Conservation (phyloP, 257 asterid species). For the Fraxinus excelsior region DNA sequence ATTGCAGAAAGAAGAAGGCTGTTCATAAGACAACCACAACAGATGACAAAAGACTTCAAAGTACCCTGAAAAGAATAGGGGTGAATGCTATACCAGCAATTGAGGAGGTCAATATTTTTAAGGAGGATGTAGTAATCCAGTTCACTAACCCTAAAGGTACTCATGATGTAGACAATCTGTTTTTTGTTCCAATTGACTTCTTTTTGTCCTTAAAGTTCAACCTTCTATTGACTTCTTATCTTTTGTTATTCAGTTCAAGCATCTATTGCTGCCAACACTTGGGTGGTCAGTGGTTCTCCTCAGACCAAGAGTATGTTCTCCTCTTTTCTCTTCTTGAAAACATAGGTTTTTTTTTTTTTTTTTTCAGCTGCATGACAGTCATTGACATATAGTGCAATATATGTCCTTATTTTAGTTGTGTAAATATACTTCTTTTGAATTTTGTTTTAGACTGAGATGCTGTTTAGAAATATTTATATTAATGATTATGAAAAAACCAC, state of each 20-base stretch:
- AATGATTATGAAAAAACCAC: too few species aligned
- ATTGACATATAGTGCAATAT: neutral
- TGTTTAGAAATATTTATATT: too few species aligned
- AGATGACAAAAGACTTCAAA: conserved; percentile 76
- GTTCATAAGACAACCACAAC: conserved; percentile 75
- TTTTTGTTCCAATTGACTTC: neutral
- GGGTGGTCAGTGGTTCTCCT: conserved; percentile 86
- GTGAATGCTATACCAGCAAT: conserved; percentile 75
- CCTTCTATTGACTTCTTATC: neutral
- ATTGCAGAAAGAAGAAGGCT: conserved; percentile 80
- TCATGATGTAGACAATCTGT: neutral
- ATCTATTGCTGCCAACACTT: conserved; percentile 77
- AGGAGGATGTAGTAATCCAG: conserved; percentile 76
- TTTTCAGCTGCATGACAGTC: neutral
- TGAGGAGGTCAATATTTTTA: conserved; percentile 78
- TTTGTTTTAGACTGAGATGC: too few species aligned
- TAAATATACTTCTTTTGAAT: too few species aligned
- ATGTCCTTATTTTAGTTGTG: neutral
- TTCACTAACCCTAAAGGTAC: conserved; percentile 65
- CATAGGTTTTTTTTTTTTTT: neutral
- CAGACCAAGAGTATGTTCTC: conserved; percentile 66
- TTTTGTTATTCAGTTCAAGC: conserved; percentile 58
- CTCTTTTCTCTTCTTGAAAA: neutral
- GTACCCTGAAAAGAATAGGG: conserved; percentile 80
- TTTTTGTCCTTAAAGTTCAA: neutral